phyloP scores from a whole-genome alignment of 257 asterid species.

The Catharanthus roseus region DNA sequence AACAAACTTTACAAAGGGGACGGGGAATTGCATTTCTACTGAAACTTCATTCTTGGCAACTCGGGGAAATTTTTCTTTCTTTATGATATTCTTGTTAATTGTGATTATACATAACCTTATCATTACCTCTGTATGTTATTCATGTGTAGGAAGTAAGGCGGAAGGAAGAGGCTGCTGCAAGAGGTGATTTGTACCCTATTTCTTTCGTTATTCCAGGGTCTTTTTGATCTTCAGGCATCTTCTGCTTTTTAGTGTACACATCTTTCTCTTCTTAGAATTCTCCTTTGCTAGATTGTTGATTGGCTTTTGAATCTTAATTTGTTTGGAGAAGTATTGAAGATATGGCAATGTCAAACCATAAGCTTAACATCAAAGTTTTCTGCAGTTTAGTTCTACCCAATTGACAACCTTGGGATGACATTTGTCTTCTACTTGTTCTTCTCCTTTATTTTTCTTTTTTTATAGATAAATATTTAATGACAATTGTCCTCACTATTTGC shows the following conservation, averaged over 20 bases:
- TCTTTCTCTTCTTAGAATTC: neutral
- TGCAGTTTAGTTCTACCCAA: neutral
- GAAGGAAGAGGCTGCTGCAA: conserved; percentile 77
- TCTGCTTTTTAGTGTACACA: neutral
- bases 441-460: neutral
- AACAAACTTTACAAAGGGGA: neutral
- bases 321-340: neutral
- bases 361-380: neutral
- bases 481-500: neutral
- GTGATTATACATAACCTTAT: neutral
- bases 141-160: conserved; percentile 57
- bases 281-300: neutral
- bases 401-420: neutral
- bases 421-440: neutral
- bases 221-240: neutral
- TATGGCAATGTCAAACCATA: neutral
- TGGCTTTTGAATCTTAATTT: neutral
- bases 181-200: conserved; percentile 48
- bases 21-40: neutral
- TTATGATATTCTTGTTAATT: neutral
- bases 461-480: neutral
- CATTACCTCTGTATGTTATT: neutral
- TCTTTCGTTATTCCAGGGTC: neutral
- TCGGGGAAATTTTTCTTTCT: neutral
- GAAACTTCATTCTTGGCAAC: neutral